A percentile compares a stretch with the other conserved stretches of the same genome.
These are phyloP conservation scores for Agaricus subrufescens DNA, from an alignment of 768 basidiomycete genomes.

Conservation along the genomic window DNA sequence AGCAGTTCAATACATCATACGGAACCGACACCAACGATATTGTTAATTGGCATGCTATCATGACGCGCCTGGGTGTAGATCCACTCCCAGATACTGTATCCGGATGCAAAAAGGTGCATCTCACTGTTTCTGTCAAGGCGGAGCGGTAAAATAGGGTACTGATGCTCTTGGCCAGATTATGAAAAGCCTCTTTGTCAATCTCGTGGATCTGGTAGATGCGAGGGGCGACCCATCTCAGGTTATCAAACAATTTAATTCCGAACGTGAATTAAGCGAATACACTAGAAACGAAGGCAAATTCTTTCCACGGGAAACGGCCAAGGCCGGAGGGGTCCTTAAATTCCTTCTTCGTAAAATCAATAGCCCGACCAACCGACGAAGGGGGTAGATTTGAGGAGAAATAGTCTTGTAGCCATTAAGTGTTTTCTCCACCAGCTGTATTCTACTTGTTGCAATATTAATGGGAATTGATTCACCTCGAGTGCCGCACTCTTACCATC, in stretches of 20 bases:
- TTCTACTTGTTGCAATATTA: too few species aligned
- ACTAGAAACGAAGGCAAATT: neutral
- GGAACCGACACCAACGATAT: conserved; percentile 11
- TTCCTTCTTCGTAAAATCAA: conserved; percentile 9
- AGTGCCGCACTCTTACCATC: too few species aligned
- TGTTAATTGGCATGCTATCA: conserved; percentile 11
- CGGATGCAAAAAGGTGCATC: conserved; percentile 1
- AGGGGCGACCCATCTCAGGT: neutral
- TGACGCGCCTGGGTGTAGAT: conserved; percentile 4
- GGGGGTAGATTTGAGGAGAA: neutral
- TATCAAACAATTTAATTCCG: neutral
- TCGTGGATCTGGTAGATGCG: conserved; percentile 10
- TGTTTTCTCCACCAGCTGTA: too few species aligned
- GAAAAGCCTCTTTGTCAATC: conserved; percentile 5
- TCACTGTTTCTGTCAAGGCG: neutral
- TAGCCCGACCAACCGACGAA: neutral
- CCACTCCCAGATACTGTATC: neutral
- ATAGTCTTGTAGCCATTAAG: too few species aligned
- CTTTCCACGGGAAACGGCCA: neutral
- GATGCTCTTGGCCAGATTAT: neutral
- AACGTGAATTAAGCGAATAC: conserved; percentile 9
- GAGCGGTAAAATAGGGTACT: neutral
- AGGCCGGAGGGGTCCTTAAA: conserved; percentile 5
- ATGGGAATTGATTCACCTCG: too few species aligned
- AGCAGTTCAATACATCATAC: conserved; percentile 11